Base-by-base conservation (phyloP, 2,329 filamentous ascomycete genomes). In the Beauveria scarabaeidicola region DNA sequence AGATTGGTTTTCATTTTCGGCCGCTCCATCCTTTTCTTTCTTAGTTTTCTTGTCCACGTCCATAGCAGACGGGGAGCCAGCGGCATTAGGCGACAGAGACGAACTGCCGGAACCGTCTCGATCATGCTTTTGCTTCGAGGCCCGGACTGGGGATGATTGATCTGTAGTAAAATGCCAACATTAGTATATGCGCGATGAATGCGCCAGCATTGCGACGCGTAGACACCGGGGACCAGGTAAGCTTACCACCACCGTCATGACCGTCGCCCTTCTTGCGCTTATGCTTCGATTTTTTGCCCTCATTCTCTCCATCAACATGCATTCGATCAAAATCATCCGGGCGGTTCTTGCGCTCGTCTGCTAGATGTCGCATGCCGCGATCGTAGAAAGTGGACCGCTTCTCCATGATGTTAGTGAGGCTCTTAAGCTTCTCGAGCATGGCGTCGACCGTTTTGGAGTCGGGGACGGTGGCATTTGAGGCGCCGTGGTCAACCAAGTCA, bases 201-300 rank as follows among this genome's bases (percentile, higher is more conserved):
- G 29, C 32, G 43, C 36, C 15, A 11, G 43, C 53, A 9, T 47
- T 56, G 43, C 53, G 53, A 56, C 53, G 53, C 29, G 41, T 17
- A 43, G 15, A 46, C 2, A 11, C 13, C 3, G 19, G n/a, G 21
- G 27, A 23, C 11, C 43, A 8, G 9, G 19, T 27, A 25, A 15
- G 6, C 58, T 55, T 52, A 60, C 58, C 58, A 19, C 41, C 47
- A 19, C 32, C 52, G 19, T 60, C 58, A 8, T 56, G 55, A 29
- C 47, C 48, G 9, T 53, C 55, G 25, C 87, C 89, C 74, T 91
- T 91, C 70, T 89, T 86, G 77, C 90, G 91, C 79, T 90, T 91
- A 64, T 88, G 81, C 71, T 92, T 91, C 25, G 78, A 75, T 69
- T 83, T 81, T 67, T 83, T 83, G 23, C 74, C 72, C 56, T 78